Evolutionary conservation across 1,284 basidiomycete species (phyloP), one percentile per base, ranked within the genome.

Genomic region (Puccinia horiana): DNA sequence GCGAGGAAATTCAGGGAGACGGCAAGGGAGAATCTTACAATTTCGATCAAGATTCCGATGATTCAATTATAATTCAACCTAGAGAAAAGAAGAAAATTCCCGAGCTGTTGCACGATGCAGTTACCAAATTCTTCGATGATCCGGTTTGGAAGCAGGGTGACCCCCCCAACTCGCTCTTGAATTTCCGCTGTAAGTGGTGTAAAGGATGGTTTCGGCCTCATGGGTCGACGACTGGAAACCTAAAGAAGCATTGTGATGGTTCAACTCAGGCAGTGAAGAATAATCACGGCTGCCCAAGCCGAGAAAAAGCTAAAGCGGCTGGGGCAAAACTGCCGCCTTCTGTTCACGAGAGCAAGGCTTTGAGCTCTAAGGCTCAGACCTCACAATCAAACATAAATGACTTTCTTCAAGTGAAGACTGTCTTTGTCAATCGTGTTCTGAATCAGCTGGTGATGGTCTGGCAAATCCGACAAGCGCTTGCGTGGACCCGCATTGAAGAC

Each of bases 221-320:
- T 29, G 56, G 56, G 56, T 29, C 52, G 5, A 58, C 56, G 5
- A 72, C 37, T 16, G 40, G 69, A 3, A 72, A 47, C 40, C 18
- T 72, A 9, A 69, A 72, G 32, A 42, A 44, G 42, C 69, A 72
- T 44, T 32, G 40, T 0, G 40, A 72, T 47, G 69, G 69, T 11
- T 72, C 42, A n/a, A 72, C 40, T n/a, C 69, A 72, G 37, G 69
- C 42, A 11, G 69, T 44, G 29, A 44, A 52, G 12, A 72, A 72
- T 47, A 44, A 20, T 44, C 26, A 42, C 6, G 69, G 69, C n/a
- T 72, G 69, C 42, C 42, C 69, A 11, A 32, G n/a, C 35, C 40
- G 69, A 3, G 18, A 42, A 5, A 40, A 72, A 44, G 69, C 69
- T 11, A 72, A 72, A 32, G 6, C 1, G 29, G 6, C 29, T 8